Base-by-base conservation (phyloP, 495 filamentous ascomycete species). In the Alectoria sarmentosa region DNA sequence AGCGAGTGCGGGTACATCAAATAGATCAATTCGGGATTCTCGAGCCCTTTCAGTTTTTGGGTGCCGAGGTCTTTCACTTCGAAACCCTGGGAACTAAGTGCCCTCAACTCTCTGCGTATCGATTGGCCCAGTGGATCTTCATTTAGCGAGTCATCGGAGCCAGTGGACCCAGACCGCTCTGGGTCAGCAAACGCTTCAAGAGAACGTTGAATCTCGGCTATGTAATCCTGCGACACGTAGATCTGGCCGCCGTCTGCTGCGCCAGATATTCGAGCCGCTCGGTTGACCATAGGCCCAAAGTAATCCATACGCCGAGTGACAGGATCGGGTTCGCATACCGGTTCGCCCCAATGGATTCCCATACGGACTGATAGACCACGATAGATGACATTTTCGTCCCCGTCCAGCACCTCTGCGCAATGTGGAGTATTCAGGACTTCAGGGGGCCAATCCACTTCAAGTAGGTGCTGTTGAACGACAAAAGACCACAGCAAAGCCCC, bases 241-340 rank as follows among this genome's bases (percentile, higher is more conserved):
- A 98, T 96, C 75, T 99, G 92, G 4, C 94, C 94, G 46, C 94
- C 94, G 72, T 99, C 94, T n/a, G 94, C 94, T 60, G 91, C 91
- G 44, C 89, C 86, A 10, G 90, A 93, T 59, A 99, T 94, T 74
- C 94, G 88, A 58, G 92, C 88, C 0, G 94, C 91, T 65, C 93
- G 90, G 75, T 99, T 99, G 66, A 99, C 94, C 91, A 99, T 98
- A 1, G 95, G 94, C 13, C 94, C 94, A 74, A 97, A 98, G 75
- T 99, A 99, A 72, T 99, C 94, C 94, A 99, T 99, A 48, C 94
- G 91, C 57, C 91, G 86, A 14, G 94, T 99, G 9, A 99, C 90
- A 0, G 94, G 93, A 74, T 99, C 94, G 39, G 88, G 87, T 72
- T 98, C 94, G 69, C 90, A 95, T 61, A 99, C 91, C 37, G 95